A percentile compares a stretch with the other conserved stretches of the same genome.
phyloP scores from a whole-genome alignment of 2,329 filamentous ascomycete species.

The Elsinoe australis region DNA sequence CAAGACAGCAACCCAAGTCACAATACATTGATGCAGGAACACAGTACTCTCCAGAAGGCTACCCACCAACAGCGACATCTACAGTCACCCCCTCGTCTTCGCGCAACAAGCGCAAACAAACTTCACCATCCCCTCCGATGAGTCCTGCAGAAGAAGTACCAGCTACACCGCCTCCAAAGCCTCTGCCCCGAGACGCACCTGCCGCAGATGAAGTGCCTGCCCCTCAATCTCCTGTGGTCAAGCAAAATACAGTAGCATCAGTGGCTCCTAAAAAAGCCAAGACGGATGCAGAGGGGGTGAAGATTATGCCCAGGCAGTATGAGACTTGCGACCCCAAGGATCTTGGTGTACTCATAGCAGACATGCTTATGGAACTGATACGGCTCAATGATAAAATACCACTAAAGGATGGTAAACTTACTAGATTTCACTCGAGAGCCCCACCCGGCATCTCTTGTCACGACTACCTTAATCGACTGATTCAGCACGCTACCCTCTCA shows the following conservation, averaged over 20 bases:
- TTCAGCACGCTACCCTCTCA: constrained; percentile 86
- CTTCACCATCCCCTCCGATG: constrained; percentile 23
- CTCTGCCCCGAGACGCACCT: constrained; percentile 30
- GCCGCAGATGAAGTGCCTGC: too few relatives aligned
- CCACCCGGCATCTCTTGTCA: constrained; percentile 88
- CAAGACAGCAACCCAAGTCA: constrained; percentile 15
- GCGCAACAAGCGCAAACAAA: constrained; percentile 23
- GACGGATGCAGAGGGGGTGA: constrained; percentile 32
- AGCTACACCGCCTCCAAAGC: constrained; percentile 31
- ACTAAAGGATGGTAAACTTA: constrained; percentile 75
- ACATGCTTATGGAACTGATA: constrained; percentile 94
- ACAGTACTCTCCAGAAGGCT: constrained; percentile 47
- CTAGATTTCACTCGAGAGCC: constrained; percentile 82
- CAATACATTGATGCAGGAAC: constrained; percentile 42
- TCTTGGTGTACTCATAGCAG: constrained; percentile 80
- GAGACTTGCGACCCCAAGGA: constrained; percentile 76
- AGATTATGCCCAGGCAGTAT: constrained; percentile 64
- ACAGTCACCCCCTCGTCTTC: not conserved
- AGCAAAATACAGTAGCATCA: constrained; percentile 18
- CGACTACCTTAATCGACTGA: constrained; percentile 87
- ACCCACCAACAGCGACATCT: constrained; percentile 35
- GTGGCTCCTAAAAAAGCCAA: constrained; percentile 6
- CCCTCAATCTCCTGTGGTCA: too few relatives aligned
- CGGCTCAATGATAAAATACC: constrained; percentile 85
- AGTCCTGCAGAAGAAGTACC: constrained; percentile 24